Percentiles rank a stretch among this genome's conserved stretches.
These are phyloP conservation scores for Paramecium tetraurelia DNA, from an alignment of 73 alveolate species.

Conservation along the genomic window DNA sequence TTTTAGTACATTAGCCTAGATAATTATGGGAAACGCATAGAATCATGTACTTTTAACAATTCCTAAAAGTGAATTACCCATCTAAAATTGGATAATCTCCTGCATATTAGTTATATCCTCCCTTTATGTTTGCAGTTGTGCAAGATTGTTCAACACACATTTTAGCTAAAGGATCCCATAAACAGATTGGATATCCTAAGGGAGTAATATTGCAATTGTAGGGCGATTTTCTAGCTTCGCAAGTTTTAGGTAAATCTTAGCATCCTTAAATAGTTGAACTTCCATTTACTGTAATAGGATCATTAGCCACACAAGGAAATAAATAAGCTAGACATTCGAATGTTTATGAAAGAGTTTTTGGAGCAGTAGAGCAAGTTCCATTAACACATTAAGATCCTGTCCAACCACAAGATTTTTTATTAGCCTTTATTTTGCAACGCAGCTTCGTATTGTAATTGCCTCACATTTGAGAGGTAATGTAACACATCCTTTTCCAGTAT, in stretches of 20 bases:
- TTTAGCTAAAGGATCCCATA: not conserved
- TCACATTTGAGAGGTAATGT: no score
- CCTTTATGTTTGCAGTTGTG: not conserved
- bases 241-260: no score
- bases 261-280: no score
- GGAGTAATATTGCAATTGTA: not conserved
- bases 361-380: no score
- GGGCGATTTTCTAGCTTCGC: no score
- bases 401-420: no score
- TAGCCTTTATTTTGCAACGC: no score
- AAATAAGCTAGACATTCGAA: no score
- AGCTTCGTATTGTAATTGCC: not conserved
- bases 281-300: no score
- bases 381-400: no score
- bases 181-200: not conserved
- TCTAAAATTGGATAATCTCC: not conserved
- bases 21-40: not conserved
- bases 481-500: no score
- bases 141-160: not conserved
- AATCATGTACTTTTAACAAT: not conserved
- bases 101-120: not conserved
- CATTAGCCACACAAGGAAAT: no score
- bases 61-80: not conserved
- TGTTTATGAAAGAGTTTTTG: not conserved
- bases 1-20: not conserved